Conservation (phyloP, 345 rosid species). For the Brassica juncea region DNA sequence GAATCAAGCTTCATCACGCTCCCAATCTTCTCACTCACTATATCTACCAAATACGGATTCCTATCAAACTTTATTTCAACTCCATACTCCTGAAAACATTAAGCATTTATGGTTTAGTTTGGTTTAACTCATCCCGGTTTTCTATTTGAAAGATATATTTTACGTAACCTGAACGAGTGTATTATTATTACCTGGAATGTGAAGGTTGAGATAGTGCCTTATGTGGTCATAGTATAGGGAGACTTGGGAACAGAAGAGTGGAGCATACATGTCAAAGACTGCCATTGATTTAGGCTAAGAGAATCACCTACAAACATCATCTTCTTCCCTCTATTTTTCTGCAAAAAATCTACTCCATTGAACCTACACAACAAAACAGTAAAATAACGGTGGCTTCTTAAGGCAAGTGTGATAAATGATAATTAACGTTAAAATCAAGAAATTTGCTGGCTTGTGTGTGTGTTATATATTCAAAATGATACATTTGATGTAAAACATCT, state of each 20-base stretch:
- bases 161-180: background rate
- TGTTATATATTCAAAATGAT: background rate
- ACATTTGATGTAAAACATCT: background rate
- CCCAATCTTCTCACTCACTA: conserved; percentile 55
- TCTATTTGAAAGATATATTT: background rate
- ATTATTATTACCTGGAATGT: conserved; percentile 42
- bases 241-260: conserved; percentile 55
- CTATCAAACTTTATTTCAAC: conserved; percentile 57
- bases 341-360: conserved; percentile 53
- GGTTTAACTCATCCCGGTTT: background rate
- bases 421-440: too few relatives aligned
- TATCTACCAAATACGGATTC: conserved; percentile 68
- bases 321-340: conserved; percentile 58
- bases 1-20: conserved; percentile 77
- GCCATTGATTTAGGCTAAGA: conserved; percentile 75
- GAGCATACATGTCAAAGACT: conserved; percentile 75
- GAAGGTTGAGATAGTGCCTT: conserved; percentile 53
- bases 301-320: conserved; percentile 87
- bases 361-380: conserved; percentile 45
- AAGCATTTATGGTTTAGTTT: conserved; percentile 11
- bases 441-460: background rate
- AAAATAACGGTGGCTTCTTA: background rate
- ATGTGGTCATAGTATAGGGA: conserved; percentile 44
- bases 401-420: background rate
- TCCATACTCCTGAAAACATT: conserved; percentile 55